A percentile compares a stretch with the other conserved stretches of the same genome.
phyloP scores from a whole-genome alignment of 768 basidiomycete genomes.

The Macrocybe gigantea region DNA sequence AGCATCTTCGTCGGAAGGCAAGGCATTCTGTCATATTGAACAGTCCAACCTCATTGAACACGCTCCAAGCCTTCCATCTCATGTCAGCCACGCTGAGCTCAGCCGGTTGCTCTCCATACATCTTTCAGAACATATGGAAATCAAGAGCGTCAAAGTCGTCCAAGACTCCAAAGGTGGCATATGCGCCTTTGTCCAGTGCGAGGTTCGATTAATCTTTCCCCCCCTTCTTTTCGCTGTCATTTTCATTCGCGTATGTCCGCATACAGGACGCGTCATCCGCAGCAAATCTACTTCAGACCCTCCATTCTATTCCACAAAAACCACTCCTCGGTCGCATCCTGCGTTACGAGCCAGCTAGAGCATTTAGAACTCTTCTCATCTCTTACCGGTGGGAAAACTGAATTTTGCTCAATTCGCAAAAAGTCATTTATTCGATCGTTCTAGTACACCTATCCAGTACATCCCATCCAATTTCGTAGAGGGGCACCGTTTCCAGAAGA shows the following conservation, averaged over 20 bases:
- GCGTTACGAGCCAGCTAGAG: conserved; percentile 75
- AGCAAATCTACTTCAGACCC: conserved; percentile 48
- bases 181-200: conserved; percentile 84
- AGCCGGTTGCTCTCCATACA: conserved; percentile 56
- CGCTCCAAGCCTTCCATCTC: conserved; percentile 54
- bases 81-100: conserved; percentile 61
- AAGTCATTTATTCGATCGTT: conserved; percentile 1
- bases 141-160: conserved; percentile 67
- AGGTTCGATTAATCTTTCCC: conserved; percentile 36
- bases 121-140: conserved; percentile 57
- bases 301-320: conserved; percentile 49
- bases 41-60: not conserved
- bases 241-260: conserved; percentile 2
- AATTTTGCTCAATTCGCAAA: not conserved
- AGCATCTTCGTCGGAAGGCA: conserved; percentile 86
- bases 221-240: conserved; percentile 1
- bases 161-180: conserved; percentile 72
- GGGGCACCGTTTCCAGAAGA: conserved; percentile 3
- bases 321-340: conserved; percentile 68
- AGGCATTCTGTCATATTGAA: not conserved
- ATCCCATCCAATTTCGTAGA: conserved; percentile 14
- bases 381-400: conserved; percentile 56
- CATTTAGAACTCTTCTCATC: conserved; percentile 66
- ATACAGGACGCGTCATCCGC: conserved; percentile 54
- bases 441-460: conserved; percentile 33